Conservation (phyloP, 352 stramenopile species). For the Blastocystis hominis region DNA sequence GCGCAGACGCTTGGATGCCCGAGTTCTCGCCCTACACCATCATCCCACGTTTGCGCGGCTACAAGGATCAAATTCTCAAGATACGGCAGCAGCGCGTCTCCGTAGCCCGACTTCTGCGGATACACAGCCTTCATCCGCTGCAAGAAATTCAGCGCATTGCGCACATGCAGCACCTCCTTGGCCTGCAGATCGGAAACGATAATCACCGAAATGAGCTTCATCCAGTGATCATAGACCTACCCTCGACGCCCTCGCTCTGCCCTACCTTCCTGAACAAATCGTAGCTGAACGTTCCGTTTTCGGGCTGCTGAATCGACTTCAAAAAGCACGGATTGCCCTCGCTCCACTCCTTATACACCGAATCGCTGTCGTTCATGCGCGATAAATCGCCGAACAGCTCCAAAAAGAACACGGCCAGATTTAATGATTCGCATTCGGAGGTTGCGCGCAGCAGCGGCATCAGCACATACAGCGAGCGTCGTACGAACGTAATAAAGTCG, state of each 20-base stretch:
- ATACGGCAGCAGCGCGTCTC: background rate
- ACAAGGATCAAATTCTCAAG: constrained; percentile 52
- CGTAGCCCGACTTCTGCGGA: background rate
- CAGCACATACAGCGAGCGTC: background rate
- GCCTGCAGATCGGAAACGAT: constrained; percentile 23
- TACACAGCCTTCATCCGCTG: constrained; percentile 23
- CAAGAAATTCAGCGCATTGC: constrained; percentile 41
- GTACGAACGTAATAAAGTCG: background rate
- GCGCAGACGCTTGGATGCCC: constrained; percentile 19
- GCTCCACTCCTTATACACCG: background rate
- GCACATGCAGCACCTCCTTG: constrained; percentile 10
- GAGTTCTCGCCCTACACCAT: background rate
- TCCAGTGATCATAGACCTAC: constrained; percentile 45
- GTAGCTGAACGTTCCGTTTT: background rate
- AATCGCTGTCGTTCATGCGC: background rate
- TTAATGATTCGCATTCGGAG: background rate
- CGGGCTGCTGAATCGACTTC: background rate
- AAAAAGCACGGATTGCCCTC: background rate
- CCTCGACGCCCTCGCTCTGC: background rate
- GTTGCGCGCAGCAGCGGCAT: background rate
- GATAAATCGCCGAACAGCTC: constrained; percentile 4
- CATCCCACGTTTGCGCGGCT: background rate
- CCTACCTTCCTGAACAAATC: constrained; percentile 5
- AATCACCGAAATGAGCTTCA: constrained; percentile 14
- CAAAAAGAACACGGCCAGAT: background rate